Percentiles rank a stretch among this genome's conserved stretches.
Evolutionary conservation across 2,329 filamentous ascomycete genomes (phyloP).

Genomic region (Zymoseptoria crescenta): DNA sequence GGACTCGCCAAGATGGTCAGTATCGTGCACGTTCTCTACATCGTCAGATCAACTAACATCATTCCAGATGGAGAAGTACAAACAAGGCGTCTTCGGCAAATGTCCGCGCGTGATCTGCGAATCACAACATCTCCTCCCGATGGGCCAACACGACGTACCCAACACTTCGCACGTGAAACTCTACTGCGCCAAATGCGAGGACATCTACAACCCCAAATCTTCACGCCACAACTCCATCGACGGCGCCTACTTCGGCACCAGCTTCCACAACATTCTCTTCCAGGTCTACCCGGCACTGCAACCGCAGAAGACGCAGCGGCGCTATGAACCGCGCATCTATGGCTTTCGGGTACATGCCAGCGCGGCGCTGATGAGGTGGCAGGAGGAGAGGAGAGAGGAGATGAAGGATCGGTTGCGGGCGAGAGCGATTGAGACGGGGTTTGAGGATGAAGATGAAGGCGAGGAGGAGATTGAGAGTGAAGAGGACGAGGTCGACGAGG

Average conservation of each 20-base stretch:
- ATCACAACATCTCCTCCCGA: constrained; percentile 84
- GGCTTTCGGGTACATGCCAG: constrained; percentile 92
- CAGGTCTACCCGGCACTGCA: constrained; percentile 91
- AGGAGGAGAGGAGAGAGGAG: constrained; percentile 69
- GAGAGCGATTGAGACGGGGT: constrained; percentile 64
- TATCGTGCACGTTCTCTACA: constrained; percentile 5
- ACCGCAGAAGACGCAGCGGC: constrained; percentile 73
- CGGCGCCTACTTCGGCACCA: constrained; percentile 95
- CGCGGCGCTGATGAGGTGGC: constrained; percentile 85
- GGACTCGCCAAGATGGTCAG: constrained; percentile 92
- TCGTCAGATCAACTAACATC: constrained; percentile 1
- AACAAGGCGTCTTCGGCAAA: constrained; percentile 96
- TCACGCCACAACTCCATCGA: constrained; percentile 92
- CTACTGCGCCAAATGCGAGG: constrained; percentile 94
- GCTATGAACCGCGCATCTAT: constrained; percentile 85
- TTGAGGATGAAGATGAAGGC: constrained; percentile 59
- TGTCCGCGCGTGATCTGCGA: constrained; percentile 95
- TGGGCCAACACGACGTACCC: constrained; percentile 85
- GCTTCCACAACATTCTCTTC: constrained; percentile 98
- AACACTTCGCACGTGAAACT: constrained; percentile 89
- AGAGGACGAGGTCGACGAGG: constrained; percentile 52
- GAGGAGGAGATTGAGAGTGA: constrained; percentile 53
- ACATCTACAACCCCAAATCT: constrained; percentile 98
- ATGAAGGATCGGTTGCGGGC: constrained; percentile 72
- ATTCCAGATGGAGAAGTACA: constrained; percentile 89